Evolutionary conservation across 352 stramenopile genomes (phyloP).

Genomic region (Phytophthora tentaculata): DNA sequence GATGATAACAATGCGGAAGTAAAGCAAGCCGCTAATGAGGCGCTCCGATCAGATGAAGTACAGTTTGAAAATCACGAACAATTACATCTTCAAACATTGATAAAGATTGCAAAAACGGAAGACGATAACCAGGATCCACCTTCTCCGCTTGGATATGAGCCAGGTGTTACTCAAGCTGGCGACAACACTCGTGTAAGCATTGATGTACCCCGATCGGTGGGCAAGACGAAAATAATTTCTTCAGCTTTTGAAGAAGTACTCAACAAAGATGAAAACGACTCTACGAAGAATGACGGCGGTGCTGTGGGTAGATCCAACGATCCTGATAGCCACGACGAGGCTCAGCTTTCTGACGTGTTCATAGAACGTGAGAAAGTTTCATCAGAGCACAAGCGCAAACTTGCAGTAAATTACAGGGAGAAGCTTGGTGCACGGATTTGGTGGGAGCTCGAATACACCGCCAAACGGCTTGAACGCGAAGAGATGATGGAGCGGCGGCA

Average conservation of each 20-base stretch:
- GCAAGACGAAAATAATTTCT: neutral
- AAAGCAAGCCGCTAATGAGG: neutral
- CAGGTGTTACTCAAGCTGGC: neutral
- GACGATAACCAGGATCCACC: neutral
- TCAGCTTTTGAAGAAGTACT: neutral
- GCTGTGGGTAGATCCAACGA: neutral
- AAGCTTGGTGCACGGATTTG: slow-evolving; percentile 69
- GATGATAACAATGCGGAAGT: neutral
- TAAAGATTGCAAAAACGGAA: neutral
- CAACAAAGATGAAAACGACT: neutral
- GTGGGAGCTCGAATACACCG: slow-evolving; percentile 73
- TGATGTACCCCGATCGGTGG: neutral
- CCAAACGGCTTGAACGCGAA: slow-evolving; percentile 39
- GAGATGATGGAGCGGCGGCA: slow-evolving; percentile 19
- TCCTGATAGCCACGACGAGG: neutral
- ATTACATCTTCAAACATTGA: neutral
- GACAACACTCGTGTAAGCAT: neutral
- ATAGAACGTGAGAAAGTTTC: neutral
- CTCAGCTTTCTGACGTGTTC: neutral
- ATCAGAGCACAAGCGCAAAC: slow-evolving; percentile 3
- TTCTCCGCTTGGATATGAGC: neutral
- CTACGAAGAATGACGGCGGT: neutral
- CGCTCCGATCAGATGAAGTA: neutral
- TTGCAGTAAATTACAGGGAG: slow-evolving; percentile 31
- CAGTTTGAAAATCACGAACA: neutral